These are phyloP conservation scores for Lactarius hatsudake DNA, from an alignment of 768 basidiomycete genomes.

Conservation along the genomic window DNA sequence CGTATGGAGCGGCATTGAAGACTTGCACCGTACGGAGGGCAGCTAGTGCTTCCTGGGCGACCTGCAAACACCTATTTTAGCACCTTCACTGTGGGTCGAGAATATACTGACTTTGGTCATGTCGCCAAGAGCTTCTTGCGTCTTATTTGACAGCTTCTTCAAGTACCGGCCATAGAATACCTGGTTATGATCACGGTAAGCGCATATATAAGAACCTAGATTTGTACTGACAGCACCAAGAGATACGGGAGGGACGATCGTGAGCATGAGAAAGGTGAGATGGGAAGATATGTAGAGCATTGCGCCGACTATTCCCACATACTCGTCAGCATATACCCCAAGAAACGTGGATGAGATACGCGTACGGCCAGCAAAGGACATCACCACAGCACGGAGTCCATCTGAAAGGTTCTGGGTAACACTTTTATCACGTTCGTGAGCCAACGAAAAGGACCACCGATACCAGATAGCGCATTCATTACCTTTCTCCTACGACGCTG, in stretches of 20 bases:
- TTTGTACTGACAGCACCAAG: constrained; percentile 68
- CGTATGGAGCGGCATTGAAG: constrained; percentile 79
- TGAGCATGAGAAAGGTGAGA: constrained; percentile 88
- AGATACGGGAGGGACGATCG: constrained; percentile 85
- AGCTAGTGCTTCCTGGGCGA: constrained; percentile 87
- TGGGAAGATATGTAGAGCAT: constrained; percentile 94
- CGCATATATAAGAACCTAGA: constrained; percentile 17
- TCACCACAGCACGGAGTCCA: constrained; percentile 79
- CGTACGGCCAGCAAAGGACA: constrained; percentile 91
- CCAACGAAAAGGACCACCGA: not conserved
- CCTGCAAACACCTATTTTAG: constrained; percentile 39
- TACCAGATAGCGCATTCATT: not conserved
- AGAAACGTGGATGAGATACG: constrained; percentile 21
- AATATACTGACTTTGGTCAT: constrained; percentile 66
- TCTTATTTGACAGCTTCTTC: constrained; percentile 84
- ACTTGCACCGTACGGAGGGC: constrained; percentile 89
- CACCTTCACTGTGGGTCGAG: not conserved
- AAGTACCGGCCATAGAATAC: constrained; percentile 96
- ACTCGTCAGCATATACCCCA: not conserved
- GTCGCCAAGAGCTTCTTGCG: constrained; percentile 93
- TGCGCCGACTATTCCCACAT: constrained; percentile 62
- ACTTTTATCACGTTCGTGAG: constrained; percentile 36
- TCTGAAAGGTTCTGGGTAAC: constrained; percentile 80
- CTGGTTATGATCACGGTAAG: constrained; percentile 40
- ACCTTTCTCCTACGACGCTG: constrained; percentile 93